These are phyloP conservation scores for Thermomucor indicae-seudaticae DNA, from an alignment of 371 early-diverging fungal species.

Conservation along the genomic window DNA sequence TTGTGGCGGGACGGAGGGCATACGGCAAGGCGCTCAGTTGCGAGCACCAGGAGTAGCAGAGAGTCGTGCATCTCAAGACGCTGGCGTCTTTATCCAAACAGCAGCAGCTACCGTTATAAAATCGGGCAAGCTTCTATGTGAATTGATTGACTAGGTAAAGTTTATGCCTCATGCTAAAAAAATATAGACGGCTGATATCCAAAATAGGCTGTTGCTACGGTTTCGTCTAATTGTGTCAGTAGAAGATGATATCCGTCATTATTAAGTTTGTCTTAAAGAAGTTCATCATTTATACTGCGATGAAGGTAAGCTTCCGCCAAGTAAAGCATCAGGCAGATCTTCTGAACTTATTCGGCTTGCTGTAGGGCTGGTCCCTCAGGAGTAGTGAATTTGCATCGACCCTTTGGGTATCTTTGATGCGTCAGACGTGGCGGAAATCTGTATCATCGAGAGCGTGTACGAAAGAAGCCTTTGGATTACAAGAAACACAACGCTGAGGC, in stretches of 20 bases:
- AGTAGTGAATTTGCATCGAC: slow-evolving; percentile 91
- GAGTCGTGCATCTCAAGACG: no score
- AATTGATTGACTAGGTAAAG: slow-evolving; percentile 86
- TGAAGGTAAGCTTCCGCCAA: no score
- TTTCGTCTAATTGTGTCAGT: slow-evolving; percentile 88
- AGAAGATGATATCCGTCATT: slow-evolving; percentile 93
- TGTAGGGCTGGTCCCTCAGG: slow-evolving; percentile 74
- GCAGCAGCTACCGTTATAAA: no score
- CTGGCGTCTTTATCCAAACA: no score
- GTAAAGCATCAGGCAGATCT: background rate
- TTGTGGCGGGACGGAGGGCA: no score
- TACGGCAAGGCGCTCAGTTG: no score
- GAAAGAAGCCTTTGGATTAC: slow-evolving; percentile 95
- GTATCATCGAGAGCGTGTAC: slow-evolving; percentile 79
- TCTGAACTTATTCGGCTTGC: background rate
- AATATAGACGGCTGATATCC: background rate
- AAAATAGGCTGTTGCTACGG: slow-evolving; percentile 64
- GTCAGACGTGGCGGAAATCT: slow-evolving; percentile 92
- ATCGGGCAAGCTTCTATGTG: slow-evolving; percentile 80
- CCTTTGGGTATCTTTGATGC: slow-evolving; percentile 94
- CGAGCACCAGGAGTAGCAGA: no score
- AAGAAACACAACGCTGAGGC: slow-evolving; percentile 87
- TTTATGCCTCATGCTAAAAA: background rate
- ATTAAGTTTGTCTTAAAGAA: slow-evolving; percentile 99
- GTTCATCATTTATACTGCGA: slow-evolving; percentile 93